Conservation (phyloP, 2,329 filamentous ascomycete genomes). For the Botrytis pseudocinerea region DNA sequence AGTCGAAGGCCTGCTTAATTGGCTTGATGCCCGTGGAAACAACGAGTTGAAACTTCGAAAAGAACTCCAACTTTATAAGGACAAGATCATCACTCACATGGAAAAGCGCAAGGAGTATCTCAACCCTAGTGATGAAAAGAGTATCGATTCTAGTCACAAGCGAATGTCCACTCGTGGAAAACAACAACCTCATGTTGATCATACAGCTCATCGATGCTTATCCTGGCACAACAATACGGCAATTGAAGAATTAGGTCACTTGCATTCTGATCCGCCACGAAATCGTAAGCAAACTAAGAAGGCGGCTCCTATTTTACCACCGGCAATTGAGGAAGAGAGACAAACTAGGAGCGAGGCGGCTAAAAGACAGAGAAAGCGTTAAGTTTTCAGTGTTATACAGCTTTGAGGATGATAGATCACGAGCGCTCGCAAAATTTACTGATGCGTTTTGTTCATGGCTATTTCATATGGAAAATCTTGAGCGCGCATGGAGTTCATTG, state of each 20-base stretch:
- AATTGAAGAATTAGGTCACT: constrained; percentile 56
- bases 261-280: constrained; percentile 59
- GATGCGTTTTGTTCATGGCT: neutral
- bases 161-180: constrained; percentile 64
- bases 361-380: constrained; percentile 31
- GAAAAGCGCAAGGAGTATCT: constrained; percentile 75
- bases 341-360: constrained; percentile 42
- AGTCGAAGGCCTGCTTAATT: constrained; percentile 76
- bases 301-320: constrained; percentile 23
- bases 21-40: constrained; percentile 83
- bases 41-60: constrained; percentile 88
- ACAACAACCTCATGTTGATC: constrained; percentile 49
- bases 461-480: neutral
- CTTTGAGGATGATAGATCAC: neutral
- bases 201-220: constrained; percentile 58
- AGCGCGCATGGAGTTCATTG: neutral
- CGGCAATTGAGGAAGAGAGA: constrained; percentile 42
- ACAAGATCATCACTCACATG: constrained; percentile 79
- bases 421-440: neutral
- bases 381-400: neutral
- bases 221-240: constrained; percentile 66
- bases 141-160: constrained; percentile 48
- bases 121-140: constrained; percentile 50
- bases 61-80: constrained; percentile 74
- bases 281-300: constrained; percentile 43